phyloP scores from a whole-genome alignment of 2,329 filamentous ascomycete genomes.

The Colletotrichum sp. region DNA sequence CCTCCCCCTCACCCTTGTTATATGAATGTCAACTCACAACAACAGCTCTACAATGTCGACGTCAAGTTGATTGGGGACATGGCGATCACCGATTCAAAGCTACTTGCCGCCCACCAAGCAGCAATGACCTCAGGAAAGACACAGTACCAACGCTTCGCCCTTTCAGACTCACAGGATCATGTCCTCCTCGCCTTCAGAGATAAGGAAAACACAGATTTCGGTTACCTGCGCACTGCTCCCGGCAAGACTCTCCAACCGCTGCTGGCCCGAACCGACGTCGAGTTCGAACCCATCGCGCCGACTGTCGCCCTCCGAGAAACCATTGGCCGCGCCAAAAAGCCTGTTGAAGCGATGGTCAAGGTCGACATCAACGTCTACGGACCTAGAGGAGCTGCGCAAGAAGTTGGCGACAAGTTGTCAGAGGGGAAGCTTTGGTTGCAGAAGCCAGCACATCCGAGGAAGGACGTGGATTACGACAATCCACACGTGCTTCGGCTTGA shows the following conservation, averaged over 20 bases:
- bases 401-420: slow-evolving; percentile 33
- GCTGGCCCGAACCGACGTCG: slow-evolving; percentile 12
- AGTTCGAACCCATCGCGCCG: slow-evolving; percentile 26
- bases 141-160: slow-evolving; percentile 22
- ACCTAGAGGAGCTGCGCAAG: slow-evolving; percentile 11
- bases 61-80: slow-evolving; percentile 29
- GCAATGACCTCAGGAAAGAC: background rate
- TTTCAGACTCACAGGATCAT: slow-evolving; percentile 22
- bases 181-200: slow-evolving; percentile 27
- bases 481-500: slow-evolving; percentile 33
- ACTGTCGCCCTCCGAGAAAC: slow-evolving; percentile 23
- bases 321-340: slow-evolving; percentile 28
- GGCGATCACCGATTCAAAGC: slow-evolving; percentile 20
- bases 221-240: slow-evolving; percentile 24
- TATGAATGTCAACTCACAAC: background rate
- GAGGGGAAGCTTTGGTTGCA: slow-evolving; percentile 38
- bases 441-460: slow-evolving; percentile 28
- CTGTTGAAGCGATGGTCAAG: slow-evolving; percentile 30
- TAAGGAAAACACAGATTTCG: slow-evolving; percentile 26
- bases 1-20: background rate
- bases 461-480: slow-evolving; percentile 30
- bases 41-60: slow-evolving; percentile 27
- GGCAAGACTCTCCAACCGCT: slow-evolving; percentile 23
- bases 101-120: slow-evolving; percentile 9
- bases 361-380: slow-evolving; percentile 44